Base-by-base conservation (phyloP, 2,329 filamentous ascomycete species). In the Cladosporium sphaerospermum region DNA sequence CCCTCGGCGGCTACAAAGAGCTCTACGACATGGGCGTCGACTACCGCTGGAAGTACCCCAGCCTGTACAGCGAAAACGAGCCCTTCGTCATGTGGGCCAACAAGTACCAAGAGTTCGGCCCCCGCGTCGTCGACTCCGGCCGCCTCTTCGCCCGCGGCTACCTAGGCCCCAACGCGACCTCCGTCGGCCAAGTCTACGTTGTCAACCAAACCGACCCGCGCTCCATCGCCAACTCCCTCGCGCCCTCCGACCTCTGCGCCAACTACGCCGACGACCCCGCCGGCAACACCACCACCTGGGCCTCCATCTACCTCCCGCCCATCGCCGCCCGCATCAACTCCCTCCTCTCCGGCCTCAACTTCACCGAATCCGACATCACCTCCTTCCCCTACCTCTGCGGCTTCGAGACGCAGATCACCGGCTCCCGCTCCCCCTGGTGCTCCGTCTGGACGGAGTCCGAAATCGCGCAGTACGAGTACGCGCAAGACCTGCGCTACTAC, bases 331-430 rank as follows among this genome's bases (percentile, higher is more conserved):
- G 83, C 3, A 69, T 86, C 44, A 79, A 84, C 58, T 61, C 67
- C 5, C 63, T 80, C 33, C 74, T 85, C 32, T 61, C 67, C 0
- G 82, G 83, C 1, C 74, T 86, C 33, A 76, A 75, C 1, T 73
- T 86, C 33, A 75, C 73, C 0, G 69, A 75, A 32, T 68, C 66
- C 1, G 81, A 86, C 54, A 71, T 83, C 40, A 72, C 70, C 7
- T 75, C 78, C 42, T 82, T 86, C 31, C 82, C 83, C 0, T 86
- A 86, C 59, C 72, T 86, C 2, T 87, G 84, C 58, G 83, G 82
- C 3, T 87, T 84, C 56, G 84, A 87, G 62, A 81, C 77, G 2
- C 83, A 86, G 62, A 85, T 86, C 59, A 80, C 74, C 0, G 83
- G 83, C 1, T 69, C 67, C 1, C 60, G 56, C 13, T 83, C 80